These are phyloP conservation scores for Ambrosia trifida DNA, from an alignment of 129 eudicot species.

Conservation along the genomic window DNA sequence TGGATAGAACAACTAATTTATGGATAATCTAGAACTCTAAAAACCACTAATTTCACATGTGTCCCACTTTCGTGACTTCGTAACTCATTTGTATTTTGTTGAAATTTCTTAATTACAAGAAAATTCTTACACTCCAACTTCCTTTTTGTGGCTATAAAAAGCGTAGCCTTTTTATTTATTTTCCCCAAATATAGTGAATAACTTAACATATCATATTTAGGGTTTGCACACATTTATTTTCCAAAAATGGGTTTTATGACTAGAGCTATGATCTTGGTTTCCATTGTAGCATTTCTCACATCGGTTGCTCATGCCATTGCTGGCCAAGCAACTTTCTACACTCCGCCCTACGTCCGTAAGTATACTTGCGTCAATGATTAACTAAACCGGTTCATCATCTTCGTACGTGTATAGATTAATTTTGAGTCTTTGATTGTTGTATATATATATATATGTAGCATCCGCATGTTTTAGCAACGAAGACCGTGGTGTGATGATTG, in stretches of 20 bases:
- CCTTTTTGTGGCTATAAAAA: constrained; percentile 20
- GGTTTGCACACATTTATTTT: not conserved
- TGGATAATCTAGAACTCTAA: no score
- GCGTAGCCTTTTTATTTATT: not conserved
- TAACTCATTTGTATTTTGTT: not conserved
- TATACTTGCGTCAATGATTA: no score
- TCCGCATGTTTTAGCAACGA: constrained; percentile 11
- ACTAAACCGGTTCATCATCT: no score
- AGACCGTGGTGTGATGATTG: constrained; percentile 24
- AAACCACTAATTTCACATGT: no score
- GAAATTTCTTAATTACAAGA: not conserved
- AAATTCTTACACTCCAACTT: not conserved
- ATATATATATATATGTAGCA: constrained; percentile 2
- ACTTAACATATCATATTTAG: not conserved
- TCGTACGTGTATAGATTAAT: no score
- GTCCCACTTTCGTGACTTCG: not conserved
- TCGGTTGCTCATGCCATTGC: constrained; percentile 39
- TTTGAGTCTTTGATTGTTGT: not conserved
- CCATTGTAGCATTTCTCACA: constrained; percentile 27
- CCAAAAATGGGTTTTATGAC: constrained; percentile 16
- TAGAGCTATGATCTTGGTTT: constrained; percentile 21
- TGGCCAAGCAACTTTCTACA: constrained; percentile 50
- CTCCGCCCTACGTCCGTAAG: constrained; percentile 20
- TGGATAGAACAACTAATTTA: no score
- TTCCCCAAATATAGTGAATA: constrained; percentile 1